These are phyloP conservation scores for Gyromitra esculenta DNA, from an alignment of 2,329 filamentous ascomycete species.

Conservation along the genomic window DNA sequence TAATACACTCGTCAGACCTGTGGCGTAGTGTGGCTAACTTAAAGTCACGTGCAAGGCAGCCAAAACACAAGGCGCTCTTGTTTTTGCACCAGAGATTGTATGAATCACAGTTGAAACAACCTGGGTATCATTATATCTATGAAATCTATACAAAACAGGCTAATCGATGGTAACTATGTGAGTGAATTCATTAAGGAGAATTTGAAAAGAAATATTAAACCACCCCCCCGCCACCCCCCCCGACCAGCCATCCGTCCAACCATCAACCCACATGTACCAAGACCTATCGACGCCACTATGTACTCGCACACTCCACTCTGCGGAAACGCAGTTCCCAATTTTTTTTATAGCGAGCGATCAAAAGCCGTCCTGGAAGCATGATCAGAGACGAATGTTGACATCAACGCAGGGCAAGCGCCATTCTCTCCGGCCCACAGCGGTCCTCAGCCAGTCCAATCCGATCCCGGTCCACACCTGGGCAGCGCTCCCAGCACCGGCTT, in stretches of 20 bases:
- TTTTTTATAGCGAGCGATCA: conserved; percentile 17
- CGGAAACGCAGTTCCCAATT: conserved; percentile 28
- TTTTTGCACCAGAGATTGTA: not conserved
- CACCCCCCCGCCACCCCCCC: not conserved
- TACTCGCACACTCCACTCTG: conserved; percentile 26
- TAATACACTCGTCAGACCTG: too few relatives aligned
- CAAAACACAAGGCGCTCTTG: not conserved
- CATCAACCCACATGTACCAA: conserved; percentile 14
- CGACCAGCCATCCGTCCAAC: not conserved
- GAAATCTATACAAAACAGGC: conserved; percentile 18
- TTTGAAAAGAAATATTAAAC: conserved; percentile 19
- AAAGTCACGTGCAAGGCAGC: not conserved
- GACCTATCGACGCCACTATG: conserved; percentile 49
- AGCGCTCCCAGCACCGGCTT: conserved; percentile 58
- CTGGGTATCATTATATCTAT: conserved; percentile 35
- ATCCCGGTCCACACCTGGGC: conserved; percentile 76
- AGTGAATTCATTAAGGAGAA: conserved; percentile 37
- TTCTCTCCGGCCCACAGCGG: conserved; percentile 80
- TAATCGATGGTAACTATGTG: conserved; percentile 21
- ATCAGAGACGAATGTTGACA: conserved; percentile 79
- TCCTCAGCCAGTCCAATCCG: conserved; percentile 86
- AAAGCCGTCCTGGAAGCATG: conserved; percentile 7
- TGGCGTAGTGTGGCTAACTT: too few relatives aligned
- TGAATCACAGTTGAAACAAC: not conserved
- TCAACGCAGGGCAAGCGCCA: conserved; percentile 93